Base-by-base conservation (phyloP, 768 basidiomycete genomes). In the Coprinellus aureogranulatus region DNA sequence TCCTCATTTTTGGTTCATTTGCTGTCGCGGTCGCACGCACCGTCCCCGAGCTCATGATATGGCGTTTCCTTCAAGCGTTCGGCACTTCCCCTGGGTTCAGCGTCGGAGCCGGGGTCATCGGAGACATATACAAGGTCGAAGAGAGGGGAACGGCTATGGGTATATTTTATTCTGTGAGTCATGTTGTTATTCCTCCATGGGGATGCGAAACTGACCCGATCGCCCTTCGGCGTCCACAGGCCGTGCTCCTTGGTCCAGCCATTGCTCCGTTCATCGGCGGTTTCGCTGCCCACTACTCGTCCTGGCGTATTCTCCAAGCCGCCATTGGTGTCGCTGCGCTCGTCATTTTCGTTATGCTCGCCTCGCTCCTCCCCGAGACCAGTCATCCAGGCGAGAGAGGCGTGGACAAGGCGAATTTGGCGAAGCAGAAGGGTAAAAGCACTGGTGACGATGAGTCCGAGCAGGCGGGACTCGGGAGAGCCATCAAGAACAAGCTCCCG, bases 21-120 rank as follows among this genome's bases (percentile, higher is more conserved):
- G 88, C 85, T 0, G 84, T 88, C 0, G 82, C 84, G 0, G 57
- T 70, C 0, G 76, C 86, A 0, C 62, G 64, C 0, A 76, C 64
- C 39, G 68, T 85, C 6, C 69, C 70, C 0, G 65, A 73, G 18
- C 71, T 92, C 4, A 76, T 92, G 64, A 68, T 80, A 18, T 87
- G 83, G 74, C 76, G 89, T 3, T 78, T 86, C 31, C 58, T 90
- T 0, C 89, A 91, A 65, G 86, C 85, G 0, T 75, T 88, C 47
- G 89, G 89, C 20, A 76, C 83, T 2, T 80, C 85, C 2, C 81
- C 80, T 14, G 83, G 77, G 3, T 67, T 77, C 67, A 81, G 79
- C 27, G 76, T 81, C 54, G 89, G 80, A 11, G 77, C 78, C 1
- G 88, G 80, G 1, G 80, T 84, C 2, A 84, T 88, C 23, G 84